A percentile compares a stretch with the other conserved stretches of the same genome.
Conservation (phyloP, 768 basidiomycete species). For the Boletus subparvulus region DNA sequence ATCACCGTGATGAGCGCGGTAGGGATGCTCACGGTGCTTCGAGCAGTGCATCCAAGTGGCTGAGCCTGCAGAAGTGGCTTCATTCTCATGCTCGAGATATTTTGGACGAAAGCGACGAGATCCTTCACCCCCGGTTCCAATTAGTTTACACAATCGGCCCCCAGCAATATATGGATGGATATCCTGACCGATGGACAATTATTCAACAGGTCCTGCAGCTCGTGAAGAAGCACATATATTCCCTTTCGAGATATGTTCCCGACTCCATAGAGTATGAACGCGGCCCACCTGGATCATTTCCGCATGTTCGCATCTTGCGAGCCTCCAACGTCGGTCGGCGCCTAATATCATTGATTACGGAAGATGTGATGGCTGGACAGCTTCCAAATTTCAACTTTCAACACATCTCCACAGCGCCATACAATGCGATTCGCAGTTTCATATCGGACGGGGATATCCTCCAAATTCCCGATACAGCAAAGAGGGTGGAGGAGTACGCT, state of each 20-base stretch:
- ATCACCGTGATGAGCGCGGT: too few species aligned
- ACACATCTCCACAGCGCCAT: background rate
- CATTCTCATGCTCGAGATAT: constrained; percentile 14
- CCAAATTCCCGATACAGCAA: background rate
- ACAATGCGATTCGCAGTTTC: constrained; percentile 10
- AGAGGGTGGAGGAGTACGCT: constrained; percentile 3
- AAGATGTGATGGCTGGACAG: constrained; percentile 8
- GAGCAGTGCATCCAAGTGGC: constrained; percentile 8
- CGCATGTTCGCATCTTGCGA: constrained; percentile 1
- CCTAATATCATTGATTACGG: background rate
- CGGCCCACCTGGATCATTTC: constrained; percentile 6
- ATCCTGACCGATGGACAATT: constrained; percentile 30
- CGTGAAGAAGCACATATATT: background rate
- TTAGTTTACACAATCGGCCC: constrained; percentile 26
- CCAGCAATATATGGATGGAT: constrained; percentile 20
- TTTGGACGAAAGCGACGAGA: constrained; percentile 23
- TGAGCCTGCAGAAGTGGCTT: constrained; percentile 12
- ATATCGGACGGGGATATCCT: constrained; percentile 6
- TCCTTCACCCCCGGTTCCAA: constrained; percentile 22
- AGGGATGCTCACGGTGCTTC: too few species aligned
- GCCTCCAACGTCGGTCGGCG: background rate
- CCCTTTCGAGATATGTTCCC: background rate
- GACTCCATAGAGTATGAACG: background rate
- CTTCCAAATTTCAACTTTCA: constrained; percentile 12
- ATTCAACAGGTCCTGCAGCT: constrained; percentile 26